These are phyloP conservation scores for Sphenostylis stenocarpa DNA, from an alignment of 306 rosid species.

Conservation along the genomic window DNA sequence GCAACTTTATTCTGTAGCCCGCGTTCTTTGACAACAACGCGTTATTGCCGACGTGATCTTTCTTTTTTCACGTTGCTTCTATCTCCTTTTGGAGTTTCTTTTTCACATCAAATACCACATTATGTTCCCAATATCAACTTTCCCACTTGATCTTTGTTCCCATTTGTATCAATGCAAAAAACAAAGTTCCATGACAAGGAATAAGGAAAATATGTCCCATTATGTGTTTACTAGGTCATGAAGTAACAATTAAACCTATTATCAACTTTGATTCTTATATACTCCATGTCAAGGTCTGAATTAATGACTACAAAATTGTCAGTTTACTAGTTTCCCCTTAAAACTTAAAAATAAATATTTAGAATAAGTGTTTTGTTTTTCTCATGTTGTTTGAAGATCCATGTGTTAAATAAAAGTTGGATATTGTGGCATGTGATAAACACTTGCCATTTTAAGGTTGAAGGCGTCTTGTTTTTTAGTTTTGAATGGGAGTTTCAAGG, in stretches of 20 bases:
- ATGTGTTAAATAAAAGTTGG: too few species aligned
- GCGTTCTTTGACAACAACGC: constrained; percentile 31
- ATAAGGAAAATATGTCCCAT: background rate
- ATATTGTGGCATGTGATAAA: background rate
- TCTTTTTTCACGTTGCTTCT: background rate
- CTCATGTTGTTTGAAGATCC: too few species aligned
- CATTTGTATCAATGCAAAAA: constrained; percentile 7
- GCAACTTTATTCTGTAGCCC: constrained; percentile 13
- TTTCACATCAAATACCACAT: background rate
- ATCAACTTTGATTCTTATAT: background rate
- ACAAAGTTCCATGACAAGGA: background rate
- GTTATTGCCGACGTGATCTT: constrained; percentile 42
- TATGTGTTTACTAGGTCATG: background rate
- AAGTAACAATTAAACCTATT: background rate
- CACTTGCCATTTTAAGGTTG: background rate
- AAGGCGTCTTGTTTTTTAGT: background rate
- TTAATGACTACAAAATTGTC: too few species aligned
- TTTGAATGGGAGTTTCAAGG: background rate
- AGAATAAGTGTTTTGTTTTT: too few species aligned
- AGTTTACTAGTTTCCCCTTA: too few species aligned
- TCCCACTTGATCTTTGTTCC: constrained; percentile 28
- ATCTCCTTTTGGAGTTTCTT: background rate
- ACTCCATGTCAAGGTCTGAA: too few species aligned
- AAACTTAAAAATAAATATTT: too few species aligned
- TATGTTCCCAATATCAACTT: background rate